Evolutionary conservation across 2,329 filamentous ascomycete species (phyloP).

Genomic region (Arthrobotrys musiformis): DNA sequence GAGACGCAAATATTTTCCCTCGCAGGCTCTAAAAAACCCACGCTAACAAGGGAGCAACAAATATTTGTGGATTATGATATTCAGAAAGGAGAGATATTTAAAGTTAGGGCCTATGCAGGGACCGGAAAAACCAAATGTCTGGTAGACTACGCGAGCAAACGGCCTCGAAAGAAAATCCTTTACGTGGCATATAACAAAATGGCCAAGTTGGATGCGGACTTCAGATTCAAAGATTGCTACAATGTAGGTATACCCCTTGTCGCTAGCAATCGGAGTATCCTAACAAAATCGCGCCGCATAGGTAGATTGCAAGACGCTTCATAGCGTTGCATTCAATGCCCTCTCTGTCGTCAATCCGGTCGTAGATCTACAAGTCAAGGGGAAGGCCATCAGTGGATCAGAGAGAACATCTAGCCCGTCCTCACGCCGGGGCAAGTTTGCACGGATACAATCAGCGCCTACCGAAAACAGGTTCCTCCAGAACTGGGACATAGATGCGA

Average conservation of each 20-base stretch:
- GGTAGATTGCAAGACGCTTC: slow-evolving; percentile 54
- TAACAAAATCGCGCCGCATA: background rate
- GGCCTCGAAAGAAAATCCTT: slow-evolving; percentile 30
- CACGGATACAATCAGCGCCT: slow-evolving; percentile 43
- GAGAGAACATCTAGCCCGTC: background rate
- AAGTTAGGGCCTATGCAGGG: slow-evolving; percentile 58
- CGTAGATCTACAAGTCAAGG: slow-evolving; percentile 32
- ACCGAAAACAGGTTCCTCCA: slow-evolving; percentile 40
- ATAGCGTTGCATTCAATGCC: slow-evolving; percentile 52
- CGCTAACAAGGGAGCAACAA: slow-evolving; percentile 56
- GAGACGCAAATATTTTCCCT: background rate
- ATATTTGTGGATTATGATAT: slow-evolving; percentile 56
- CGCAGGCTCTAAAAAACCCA: background rate
- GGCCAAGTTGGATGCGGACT: slow-evolving; percentile 43
- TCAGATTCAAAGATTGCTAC: slow-evolving; percentile 35
- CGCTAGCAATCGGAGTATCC: background rate
- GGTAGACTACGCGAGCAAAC: slow-evolving; percentile 56
- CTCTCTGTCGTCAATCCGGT: slow-evolving; percentile 41
- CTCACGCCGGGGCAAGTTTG: slow-evolving; percentile 35
- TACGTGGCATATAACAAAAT: slow-evolving; percentile 51
- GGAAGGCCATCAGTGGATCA: background rate
- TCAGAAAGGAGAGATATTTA: slow-evolving; percentile 55
- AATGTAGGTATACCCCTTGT: slow-evolving; percentile 16
- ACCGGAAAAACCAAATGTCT: slow-evolving; percentile 59
- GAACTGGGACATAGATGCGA: slow-evolving; percentile 33